Evolutionary conservation across 192 early-diverging fungal species (phyloP), one percentile per base, ranked within the genome.

Genomic region (Phlyctochytrium planicorne): DNA sequence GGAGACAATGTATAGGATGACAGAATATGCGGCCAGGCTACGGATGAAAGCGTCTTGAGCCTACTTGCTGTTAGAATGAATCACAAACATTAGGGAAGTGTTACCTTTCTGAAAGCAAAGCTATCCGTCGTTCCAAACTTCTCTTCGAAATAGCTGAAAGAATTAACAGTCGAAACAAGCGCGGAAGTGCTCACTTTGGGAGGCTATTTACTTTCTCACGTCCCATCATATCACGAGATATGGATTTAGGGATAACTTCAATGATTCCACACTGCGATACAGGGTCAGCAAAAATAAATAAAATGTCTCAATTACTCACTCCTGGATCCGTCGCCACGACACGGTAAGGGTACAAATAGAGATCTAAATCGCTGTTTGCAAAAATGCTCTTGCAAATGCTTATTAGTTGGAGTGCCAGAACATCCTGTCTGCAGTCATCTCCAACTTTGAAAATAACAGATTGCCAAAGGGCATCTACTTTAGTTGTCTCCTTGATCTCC

Each of bases 361-460:
- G 78, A 73, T 99, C 96, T 53, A 98, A 78, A 2, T 93, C 96
- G 27, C 90, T 88, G 33, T 85, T 88, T 0, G 89, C 86, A 61
- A 96, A 95, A 52, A 99, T 96, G 78, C 91, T 93, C 69, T 98
- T 97, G 81, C 97, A 99, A 34, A 96, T 89, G 0, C 92, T 92
- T 80, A 99, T 97, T 68, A 99, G 82, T 80, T 99, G 97, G 56
- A 99, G 76, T 1, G 97, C 96, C 67, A 99, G 83, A 23, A 99
- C 91, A 74, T 99, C 97, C 78, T 99, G 97, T 31, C 97, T 88
- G 79, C 97, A 99, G 79, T 99, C 96, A 67, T 99, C 97, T 63
- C 97, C 97, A 52, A 99, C 96, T 84, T 99, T 99, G 85, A 99
- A 99, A 64, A 99, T 99, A 0, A 94, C 90, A 2, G 91, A 90